Percentiles rank a stretch among this genome's conserved stretches.
Conservation (phyloP, 2,329 filamentous ascomycete species). For the Elsinoe fawcettii region DNA sequence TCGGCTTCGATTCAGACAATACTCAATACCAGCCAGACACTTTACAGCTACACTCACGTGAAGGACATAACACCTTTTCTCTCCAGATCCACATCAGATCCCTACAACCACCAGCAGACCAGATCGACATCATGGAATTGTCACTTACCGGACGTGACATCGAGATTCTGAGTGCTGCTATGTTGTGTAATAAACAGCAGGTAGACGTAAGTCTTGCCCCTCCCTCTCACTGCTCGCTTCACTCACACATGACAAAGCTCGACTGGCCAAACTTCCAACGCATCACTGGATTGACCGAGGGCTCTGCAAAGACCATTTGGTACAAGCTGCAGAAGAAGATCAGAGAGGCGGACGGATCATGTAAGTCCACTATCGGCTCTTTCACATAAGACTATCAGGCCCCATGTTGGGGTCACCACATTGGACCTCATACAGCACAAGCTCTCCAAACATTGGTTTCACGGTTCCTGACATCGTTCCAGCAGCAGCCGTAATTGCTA, state of each 20-base stretch:
- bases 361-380: background rate
- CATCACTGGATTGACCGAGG: conserved; percentile 19
- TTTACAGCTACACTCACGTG: too few relatives aligned
- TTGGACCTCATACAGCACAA: too few relatives aligned
- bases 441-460: too few relatives aligned
- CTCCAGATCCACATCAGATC: too few relatives aligned
- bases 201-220: background rate
- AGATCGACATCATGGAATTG: background rate
- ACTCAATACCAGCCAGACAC: too few relatives aligned
- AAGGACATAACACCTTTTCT: too few relatives aligned
- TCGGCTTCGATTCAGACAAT: too few relatives aligned
- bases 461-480: too few relatives aligned
- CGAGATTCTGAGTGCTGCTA: background rate
- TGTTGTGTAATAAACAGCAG: background rate
- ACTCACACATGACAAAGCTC: conserved; percentile 16
- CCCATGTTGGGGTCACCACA: too few relatives aligned
- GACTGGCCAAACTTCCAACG: conserved; percentile 20
- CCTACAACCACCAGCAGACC: background rate
- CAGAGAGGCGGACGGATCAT: conserved; percentile 36
- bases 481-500: background rate
- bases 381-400: too few relatives aligned
- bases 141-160: background rate
- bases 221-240: background rate
- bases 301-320: conserved; percentile 20
- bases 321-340: conserved; percentile 63